Conservation (phyloP, 805 yeast genomes). For the Lachancea quebecensis region DNA sequence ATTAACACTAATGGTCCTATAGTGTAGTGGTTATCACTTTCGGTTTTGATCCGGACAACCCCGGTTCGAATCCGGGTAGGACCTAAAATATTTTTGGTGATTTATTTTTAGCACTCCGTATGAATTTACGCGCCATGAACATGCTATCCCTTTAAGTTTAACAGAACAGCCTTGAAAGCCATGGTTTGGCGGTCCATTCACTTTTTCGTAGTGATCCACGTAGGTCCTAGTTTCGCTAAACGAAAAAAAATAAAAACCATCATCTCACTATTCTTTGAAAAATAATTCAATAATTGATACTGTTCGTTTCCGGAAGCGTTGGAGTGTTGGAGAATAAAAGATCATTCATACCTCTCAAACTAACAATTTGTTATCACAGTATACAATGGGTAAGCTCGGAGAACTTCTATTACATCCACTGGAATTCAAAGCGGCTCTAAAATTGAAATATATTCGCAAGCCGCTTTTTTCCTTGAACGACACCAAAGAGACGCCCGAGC, state of each 20-base stretch:
- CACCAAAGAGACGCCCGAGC: slow-evolving; percentile 35
- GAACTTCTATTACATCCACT: slow-evolving; percentile 62
- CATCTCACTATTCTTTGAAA: not conserved
- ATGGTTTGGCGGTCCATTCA: not conserved
- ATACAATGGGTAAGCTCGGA: slow-evolving; percentile 50
- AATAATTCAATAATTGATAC: not conserved
- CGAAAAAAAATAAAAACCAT: not conserved
- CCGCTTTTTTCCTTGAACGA: slow-evolving; percentile 45
- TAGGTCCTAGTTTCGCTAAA: not conserved
- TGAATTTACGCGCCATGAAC: not conserved
- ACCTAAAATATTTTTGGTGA: slow-evolving; percentile 41
- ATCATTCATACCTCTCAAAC: not conserved
- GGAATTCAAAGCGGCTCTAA: slow-evolving; percentile 64
- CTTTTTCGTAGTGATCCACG: not conserved
- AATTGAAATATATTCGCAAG: slow-evolving; percentile 49
- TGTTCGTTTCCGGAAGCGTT: not conserved
- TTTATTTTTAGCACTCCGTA: not conserved
- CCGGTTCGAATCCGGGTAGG: slow-evolving; percentile 86
- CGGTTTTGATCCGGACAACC: slow-evolving; percentile 63
- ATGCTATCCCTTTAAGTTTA: not conserved
- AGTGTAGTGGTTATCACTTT: slow-evolving; percentile 57
- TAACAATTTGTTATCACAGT: not conserved
- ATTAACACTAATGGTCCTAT: slow-evolving; percentile 35
- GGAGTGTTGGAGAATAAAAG: not conserved
- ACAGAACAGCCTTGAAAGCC: not conserved